Evolutionary conservation across 139 green algal genomes (phyloP).

Genomic region (Chlorella sp.): DNA sequence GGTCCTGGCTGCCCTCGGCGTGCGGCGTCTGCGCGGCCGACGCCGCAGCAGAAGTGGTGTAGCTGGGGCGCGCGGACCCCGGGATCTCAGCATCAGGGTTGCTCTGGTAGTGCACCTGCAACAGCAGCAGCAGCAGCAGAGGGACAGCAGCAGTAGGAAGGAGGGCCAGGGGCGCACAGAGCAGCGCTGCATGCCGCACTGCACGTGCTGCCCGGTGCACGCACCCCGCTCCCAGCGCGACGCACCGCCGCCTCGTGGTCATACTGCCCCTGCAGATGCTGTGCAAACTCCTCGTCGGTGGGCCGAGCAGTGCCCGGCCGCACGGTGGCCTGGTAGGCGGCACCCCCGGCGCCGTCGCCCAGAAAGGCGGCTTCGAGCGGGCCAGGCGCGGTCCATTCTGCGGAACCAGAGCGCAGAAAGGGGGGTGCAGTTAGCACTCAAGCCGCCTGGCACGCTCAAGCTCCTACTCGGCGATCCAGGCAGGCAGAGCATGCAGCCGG

Average conservation of each 20-base stretch:
- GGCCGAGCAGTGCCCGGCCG: background rate
- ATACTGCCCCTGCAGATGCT: conserved; percentile 2
- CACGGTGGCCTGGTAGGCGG: background rate
- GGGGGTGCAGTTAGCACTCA: background rate
- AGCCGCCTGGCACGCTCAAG: background rate
- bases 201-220: background rate
- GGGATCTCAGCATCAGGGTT: background rate
- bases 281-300: conserved; percentile 15
- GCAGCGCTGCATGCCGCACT: background rate
- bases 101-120: background rate
- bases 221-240: background rate
- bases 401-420: background rate
- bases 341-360: background rate
- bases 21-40: background rate
- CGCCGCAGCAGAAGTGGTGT: background rate
- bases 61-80: background rate
- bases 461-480: too few species aligned
- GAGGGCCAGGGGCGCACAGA: background rate
- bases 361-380: background rate
- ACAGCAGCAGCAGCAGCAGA: too few species aligned
- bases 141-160: background rate
- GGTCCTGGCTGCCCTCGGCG: background rate
- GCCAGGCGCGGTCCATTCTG: background rate
- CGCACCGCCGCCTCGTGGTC: background rate
- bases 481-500: too few species aligned